These are phyloP conservation scores for Ogataea methanolica DNA, from an alignment of 805 yeast genomes.

Conservation along the genomic window DNA sequence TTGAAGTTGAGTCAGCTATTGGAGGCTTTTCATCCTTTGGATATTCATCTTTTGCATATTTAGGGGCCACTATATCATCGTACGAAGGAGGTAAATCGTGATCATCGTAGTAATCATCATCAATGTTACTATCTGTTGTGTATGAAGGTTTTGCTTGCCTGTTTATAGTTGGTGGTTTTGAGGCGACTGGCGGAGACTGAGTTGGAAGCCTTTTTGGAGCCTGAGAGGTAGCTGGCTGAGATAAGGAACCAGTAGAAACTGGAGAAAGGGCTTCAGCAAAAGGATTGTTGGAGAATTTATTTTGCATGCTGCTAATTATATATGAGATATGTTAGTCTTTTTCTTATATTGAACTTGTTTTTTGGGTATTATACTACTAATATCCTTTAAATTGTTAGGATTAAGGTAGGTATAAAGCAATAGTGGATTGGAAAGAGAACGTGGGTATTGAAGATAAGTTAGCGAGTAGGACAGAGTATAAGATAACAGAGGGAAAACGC, in stretches of 20 bases:
- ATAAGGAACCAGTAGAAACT: constrained; percentile 27
- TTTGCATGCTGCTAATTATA: constrained; percentile 3
- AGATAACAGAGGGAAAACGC: too few relatives aligned
- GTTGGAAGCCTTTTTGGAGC: not conserved
- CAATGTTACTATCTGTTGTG: constrained; percentile 20
- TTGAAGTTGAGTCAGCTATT: constrained; percentile 16
- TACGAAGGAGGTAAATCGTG: constrained; percentile 55
- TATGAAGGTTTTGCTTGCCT: constrained; percentile 6
- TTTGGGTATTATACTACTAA: too few relatives aligned
- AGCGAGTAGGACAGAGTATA: too few relatives aligned
- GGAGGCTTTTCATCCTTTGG: constrained; percentile 47
- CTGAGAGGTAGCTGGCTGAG: not conserved
- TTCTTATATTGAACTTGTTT: too few relatives aligned
- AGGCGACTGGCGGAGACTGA: not conserved
- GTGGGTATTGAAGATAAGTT: too few relatives aligned
- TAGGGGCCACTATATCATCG: constrained; percentile 61
- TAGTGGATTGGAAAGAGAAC: too few relatives aligned
- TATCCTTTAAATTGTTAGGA: too few relatives aligned
- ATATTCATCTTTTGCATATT: constrained; percentile 37
- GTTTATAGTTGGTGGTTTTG: constrained; percentile 1
- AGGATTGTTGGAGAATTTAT: constrained; percentile 42
- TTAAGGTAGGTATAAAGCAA: too few relatives aligned
- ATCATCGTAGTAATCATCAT: constrained; percentile 19
- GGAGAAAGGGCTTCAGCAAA: constrained; percentile 45
- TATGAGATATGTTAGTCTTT: too few relatives aligned